Conservation (phyloP, 1,139 yeast species). For the Lodderomyces orthopsilosis region DNA sequence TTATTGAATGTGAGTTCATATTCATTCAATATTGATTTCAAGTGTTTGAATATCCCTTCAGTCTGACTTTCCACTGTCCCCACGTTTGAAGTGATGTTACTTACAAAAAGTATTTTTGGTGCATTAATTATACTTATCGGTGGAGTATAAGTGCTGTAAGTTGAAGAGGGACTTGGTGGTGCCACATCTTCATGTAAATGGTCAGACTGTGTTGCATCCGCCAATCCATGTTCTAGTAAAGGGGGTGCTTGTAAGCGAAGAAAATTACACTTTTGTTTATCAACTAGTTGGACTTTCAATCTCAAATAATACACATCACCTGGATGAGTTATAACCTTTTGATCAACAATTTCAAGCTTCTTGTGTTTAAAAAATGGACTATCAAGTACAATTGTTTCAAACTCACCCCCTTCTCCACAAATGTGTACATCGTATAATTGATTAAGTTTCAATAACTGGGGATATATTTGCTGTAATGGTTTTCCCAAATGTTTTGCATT, state of each 20-base stretch:
- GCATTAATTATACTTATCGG: constrained; percentile 8
- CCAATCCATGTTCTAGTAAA: constrained; percentile 42
- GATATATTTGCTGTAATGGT: constrained; percentile 59
- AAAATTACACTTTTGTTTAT: constrained; percentile 32
- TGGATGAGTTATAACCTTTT: constrained; percentile 44
- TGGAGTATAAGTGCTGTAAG: background rate
- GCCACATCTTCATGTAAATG: constrained; percentile 5
- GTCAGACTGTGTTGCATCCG: background rate
- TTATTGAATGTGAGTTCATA: constrained; percentile 32
- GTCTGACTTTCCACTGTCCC: constrained; percentile 42
- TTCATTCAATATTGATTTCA: constrained; percentile 30
- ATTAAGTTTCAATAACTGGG: constrained; percentile 59
- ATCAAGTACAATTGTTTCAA: constrained; percentile 87
- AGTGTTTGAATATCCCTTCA: constrained; percentile 42
- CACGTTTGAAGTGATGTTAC: constrained; percentile 41
- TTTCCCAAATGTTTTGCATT: constrained; percentile 63
- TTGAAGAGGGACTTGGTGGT: background rate
- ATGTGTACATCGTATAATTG: constrained; percentile 76
- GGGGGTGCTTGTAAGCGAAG: constrained; percentile 38
- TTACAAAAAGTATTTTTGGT: constrained; percentile 41
- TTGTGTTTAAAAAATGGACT: constrained; percentile 71
- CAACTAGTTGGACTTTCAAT: constrained; percentile 38
- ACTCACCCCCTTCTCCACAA: constrained; percentile 99
- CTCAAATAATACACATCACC: constrained; percentile 68
- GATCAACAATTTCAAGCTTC: constrained; percentile 44